These are phyloP conservation scores for Tuber borchii DNA, from an alignment of 495 filamentous ascomycete genomes.

Conservation along the genomic window DNA sequence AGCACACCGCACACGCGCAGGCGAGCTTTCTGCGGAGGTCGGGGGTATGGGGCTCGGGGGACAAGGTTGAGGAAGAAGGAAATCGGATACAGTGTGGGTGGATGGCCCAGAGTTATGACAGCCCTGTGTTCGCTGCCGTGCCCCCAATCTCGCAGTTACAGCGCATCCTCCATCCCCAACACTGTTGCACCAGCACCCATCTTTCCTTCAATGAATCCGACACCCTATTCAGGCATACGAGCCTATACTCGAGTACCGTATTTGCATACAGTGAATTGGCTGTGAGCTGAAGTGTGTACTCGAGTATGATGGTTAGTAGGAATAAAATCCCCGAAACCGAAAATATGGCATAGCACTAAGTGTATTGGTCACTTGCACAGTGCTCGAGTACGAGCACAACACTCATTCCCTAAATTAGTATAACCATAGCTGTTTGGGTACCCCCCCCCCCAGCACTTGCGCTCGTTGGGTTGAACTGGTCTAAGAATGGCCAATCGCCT, in stretches of 20 bases:
- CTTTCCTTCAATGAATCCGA: neutral
- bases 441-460: neutral
- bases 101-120: neutral
- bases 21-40: constrained; percentile 21
- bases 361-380: neutral
- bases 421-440: too few relatives aligned
- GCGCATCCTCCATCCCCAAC: neutral
- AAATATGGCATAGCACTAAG: neutral
- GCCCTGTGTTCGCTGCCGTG: neutral
- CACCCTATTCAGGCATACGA: neutral
- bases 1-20: constrained; percentile 16
- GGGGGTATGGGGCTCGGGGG: neutral
- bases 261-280: neutral
- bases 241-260: too few relatives aligned
- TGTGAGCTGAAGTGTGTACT: neutral
- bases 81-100: neutral
- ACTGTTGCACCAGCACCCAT: neutral
- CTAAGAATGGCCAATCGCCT: constrained; percentile 13
- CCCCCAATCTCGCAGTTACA: neutral
- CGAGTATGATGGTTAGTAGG: neutral
- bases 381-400: too few relatives aligned
- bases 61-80: neutral
- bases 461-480: neutral
- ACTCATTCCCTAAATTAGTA: neutral
- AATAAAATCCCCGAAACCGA: neutral